These are phyloP conservation scores for Pterocarpus macrocarpus DNA, from an alignment of 306 rosid genomes.

Conservation along the genomic window DNA sequence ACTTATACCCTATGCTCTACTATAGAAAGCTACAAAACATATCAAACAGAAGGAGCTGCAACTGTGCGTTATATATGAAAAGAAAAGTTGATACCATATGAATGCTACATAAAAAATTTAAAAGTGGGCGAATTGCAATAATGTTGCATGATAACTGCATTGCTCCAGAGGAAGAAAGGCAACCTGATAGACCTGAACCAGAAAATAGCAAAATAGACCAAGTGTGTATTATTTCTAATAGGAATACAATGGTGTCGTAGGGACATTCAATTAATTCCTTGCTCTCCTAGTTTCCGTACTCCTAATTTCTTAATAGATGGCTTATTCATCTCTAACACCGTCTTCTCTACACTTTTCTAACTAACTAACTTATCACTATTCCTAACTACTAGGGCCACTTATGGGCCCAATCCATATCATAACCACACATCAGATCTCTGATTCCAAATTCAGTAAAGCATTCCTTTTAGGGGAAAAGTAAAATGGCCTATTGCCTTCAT, in stretches of 20 bases:
- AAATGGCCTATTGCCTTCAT: conserved; percentile 60
- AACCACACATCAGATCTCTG: conserved; percentile 26
- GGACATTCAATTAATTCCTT: neutral
- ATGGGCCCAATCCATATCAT: neutral
- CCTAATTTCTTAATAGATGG: neutral
- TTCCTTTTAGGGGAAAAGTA: conserved; percentile 65
- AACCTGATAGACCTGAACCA: neutral
- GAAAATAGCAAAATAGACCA: neutral
- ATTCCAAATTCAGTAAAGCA: conserved; percentile 32
- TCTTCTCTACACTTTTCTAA: neutral
- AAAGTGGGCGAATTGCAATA: neutral
- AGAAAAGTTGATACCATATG: conserved; percentile 12
- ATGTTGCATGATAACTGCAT: neutral
- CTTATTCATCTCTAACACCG: neutral
- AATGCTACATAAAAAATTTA: neutral
- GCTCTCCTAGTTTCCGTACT: neutral
- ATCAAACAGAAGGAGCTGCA: conserved; percentile 39
- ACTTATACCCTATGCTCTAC: neutral
- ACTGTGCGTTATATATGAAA: neutral
- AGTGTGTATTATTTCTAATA: too few relatives aligned
- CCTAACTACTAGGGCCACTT: neutral
- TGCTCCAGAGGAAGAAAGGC: neutral
- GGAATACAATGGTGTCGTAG: neutral
- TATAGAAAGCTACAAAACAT: conserved; percentile 5
- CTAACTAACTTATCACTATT: neutral